Percentiles rank a stretch among this genome's conserved stretches.
Evolutionary conservation across 768 basidiomycete genomes (phyloP).

Genomic region (Trametes cingulata): DNA sequence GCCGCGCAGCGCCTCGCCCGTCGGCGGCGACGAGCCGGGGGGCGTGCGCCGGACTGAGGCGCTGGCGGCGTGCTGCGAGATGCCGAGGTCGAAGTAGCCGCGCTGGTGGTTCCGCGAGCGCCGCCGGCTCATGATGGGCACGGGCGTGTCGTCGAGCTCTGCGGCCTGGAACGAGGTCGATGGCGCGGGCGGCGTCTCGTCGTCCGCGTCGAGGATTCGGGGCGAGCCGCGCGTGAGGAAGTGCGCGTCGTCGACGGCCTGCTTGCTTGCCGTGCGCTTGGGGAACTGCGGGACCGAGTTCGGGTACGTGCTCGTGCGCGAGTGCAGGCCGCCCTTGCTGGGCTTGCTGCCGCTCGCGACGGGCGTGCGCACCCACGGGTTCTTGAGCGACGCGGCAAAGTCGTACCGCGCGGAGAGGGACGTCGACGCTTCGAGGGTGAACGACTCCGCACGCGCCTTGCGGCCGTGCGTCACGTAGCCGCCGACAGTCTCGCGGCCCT

Average conservation of each 20-base stretch:
- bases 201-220: slow-evolving; percentile 42
- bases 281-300: slow-evolving; percentile 25
- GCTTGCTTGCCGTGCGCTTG: slow-evolving; percentile 6
- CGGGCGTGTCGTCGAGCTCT: slow-evolving; percentile 27
- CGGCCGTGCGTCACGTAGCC: slow-evolving; percentile 26
- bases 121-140: slow-evolving; percentile 17
- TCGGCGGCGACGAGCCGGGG: slow-evolving; percentile 26
- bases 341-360: slow-evolving; percentile 11
- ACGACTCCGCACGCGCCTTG: slow-evolving; percentile 22
- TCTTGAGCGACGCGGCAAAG: slow-evolving; percentile 51
- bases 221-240: slow-evolving; percentile 47
- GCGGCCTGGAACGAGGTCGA: slow-evolving; percentile 5
- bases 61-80: slow-evolving; percentile 23
- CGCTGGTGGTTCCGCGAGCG: slow-evolving; percentile 54
- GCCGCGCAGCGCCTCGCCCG: neutral
- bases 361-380: slow-evolving; percentile 42
- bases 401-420: slow-evolving; percentile 60
- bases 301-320: slow-evolving; percentile 53
- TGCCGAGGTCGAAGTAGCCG: slow-evolving; percentile 51
- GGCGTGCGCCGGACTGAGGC: slow-evolving; percentile 48
- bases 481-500: slow-evolving; percentile 33
- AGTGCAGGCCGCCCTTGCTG: slow-evolving; percentile 24
- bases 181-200: slow-evolving; percentile 8
- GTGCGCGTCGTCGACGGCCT: slow-evolving; percentile 11
- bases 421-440: slow-evolving; percentile 31